Base-by-base conservation (phyloP, 2,329 filamentous ascomycete genomes). In the Dactylella cylindrospora region DNA sequence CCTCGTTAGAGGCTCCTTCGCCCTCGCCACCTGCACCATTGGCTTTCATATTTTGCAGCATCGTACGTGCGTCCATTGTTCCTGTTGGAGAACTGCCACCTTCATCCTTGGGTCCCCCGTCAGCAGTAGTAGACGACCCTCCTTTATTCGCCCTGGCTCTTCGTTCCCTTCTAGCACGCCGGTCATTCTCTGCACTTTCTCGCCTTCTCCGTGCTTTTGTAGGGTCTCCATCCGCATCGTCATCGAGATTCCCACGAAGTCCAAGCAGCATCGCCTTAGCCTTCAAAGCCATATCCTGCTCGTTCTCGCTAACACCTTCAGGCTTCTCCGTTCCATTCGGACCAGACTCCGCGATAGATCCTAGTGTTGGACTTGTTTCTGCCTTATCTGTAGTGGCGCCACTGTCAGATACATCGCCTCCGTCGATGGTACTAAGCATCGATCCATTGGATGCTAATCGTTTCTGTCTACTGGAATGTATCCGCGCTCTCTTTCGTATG, bases 401-500 rank as follows among this genome's bases (percentile, higher is more conserved):
- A 20, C 54, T 52, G 40, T 62, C 64, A 5, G 39, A 55, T 12
- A 33, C 44, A 13, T 50, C 65, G 9, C 46, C 64, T 17, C 44
- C 44, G 17, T 67, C 64, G 12, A 53, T 51, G 15, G 47, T 54
- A 31, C 57, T 64, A 32, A 62, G 41, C 39, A 64, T 59, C 22
- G 66, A 64, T 28, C 52, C 55, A 46, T 53, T 53, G 7, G 57
- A 54, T 35, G 64, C 45, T 38, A 57, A 59, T 36, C 66, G 38
- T 29, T 52, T 55, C 19, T 64, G 53, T 25, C 41, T 44, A 40
- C 54, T 53, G 17, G 57, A 60, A 23, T 54, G 65, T 31, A 97
- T 80, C 50, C 91, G 80, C 31, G 90, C 90, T 67, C 91, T 83
- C 57, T 91, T 83, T 65, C 93, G 83, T 68, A 90, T 83, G 73